Base-by-base conservation (phyloP, 352 stramenopile species). In the Pythium apleroticum region DNA sequence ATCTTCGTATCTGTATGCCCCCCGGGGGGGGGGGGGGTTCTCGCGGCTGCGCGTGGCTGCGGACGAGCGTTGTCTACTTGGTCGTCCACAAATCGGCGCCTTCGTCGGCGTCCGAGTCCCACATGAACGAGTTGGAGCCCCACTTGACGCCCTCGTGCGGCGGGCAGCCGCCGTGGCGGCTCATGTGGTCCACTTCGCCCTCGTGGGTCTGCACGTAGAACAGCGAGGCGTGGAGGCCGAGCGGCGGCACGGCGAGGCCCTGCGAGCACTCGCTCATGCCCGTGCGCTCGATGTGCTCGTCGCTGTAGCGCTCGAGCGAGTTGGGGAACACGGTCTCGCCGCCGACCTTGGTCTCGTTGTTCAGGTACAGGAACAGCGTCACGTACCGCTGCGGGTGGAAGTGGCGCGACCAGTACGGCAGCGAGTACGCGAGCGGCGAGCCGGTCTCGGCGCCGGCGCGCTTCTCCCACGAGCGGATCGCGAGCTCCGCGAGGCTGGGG, bases 281-380 rank as follows among this genome's bases (percentile, higher is more conserved):
- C 9, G 71, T 74, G 45, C 87, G 84, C 37, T 87, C 66, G 50
- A 96, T 94, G 17, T 68, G 46, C 41, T 91, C 81, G 46, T 90
- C 74, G 52, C 66, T 88, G 65, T 81, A 91, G 14, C 84, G 72
- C 28, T 94, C 88, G 17, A 86, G 65, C 50, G 86, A 93, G 71
- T 86, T 88, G n/a, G 86, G 97, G 76, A 99, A 99, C n/a, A 99
- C 93, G 0, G 97, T 99, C 75, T 99, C 92, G 28, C 97, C 97
- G 17, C 97, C 97, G 20, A 91, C 52, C 65, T 98, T 94, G 56
- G 88, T 90, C 56, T 99, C 88, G 71, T 98, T 96, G 73, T 90
- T 98, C 37, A 99, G 76, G 76, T 99, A 99, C 57, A 98, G 81
- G 69, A 99, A 98, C 6, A 99, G 75, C 53, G 97, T 99, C 20